Conservation (phyloP, 129 eudicot genomes). For the Helianthus tuberosus region DNA sequence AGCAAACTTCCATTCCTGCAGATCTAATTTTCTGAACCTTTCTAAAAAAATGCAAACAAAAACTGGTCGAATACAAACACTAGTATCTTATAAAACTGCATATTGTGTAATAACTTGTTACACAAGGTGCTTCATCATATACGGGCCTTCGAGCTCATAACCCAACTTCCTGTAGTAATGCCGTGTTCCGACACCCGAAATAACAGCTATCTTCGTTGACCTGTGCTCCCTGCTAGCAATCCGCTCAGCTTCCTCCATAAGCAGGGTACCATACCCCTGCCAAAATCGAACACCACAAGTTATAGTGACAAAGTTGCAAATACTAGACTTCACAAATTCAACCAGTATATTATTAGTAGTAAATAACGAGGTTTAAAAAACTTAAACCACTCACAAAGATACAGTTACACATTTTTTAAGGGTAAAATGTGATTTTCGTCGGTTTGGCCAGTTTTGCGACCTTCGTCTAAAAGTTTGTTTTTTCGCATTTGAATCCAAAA, state of each 20-base stretch:
- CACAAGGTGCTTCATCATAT: constrained; percentile 75
- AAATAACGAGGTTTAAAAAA: background rate
- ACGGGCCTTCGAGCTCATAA: constrained; percentile 97
- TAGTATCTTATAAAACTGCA: constrained; percentile 27
- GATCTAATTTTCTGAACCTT: too few species aligned
- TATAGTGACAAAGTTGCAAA: background rate
- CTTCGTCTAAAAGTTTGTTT: too few species aligned
- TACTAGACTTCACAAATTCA: background rate
- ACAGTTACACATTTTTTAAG: background rate
- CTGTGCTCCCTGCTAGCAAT: constrained; percentile 89
- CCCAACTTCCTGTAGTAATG: constrained; percentile 96
- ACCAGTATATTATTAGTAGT: background rate
- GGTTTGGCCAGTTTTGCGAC: too few species aligned
- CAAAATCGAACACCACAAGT: constrained; percentile 3
- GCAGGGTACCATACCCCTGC: constrained; percentile 90
- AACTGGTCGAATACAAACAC: background rate
- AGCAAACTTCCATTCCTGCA: too few species aligned
- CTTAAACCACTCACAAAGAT: background rate
- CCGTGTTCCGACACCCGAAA: constrained; percentile 96
- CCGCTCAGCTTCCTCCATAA: constrained; percentile 97
- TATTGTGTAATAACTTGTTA: constrained; percentile 24
- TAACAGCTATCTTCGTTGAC: constrained; percentile 83
- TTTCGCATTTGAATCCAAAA: too few species aligned
- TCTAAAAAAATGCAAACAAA: constrained; percentile 11
- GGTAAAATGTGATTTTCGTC: too few species aligned